Percentiles rank a stretch among this genome's conserved stretches.
Evolutionary conservation across 352 stramenopile species (phyloP).

Genomic region (Globisporangium alternatum): DNA sequence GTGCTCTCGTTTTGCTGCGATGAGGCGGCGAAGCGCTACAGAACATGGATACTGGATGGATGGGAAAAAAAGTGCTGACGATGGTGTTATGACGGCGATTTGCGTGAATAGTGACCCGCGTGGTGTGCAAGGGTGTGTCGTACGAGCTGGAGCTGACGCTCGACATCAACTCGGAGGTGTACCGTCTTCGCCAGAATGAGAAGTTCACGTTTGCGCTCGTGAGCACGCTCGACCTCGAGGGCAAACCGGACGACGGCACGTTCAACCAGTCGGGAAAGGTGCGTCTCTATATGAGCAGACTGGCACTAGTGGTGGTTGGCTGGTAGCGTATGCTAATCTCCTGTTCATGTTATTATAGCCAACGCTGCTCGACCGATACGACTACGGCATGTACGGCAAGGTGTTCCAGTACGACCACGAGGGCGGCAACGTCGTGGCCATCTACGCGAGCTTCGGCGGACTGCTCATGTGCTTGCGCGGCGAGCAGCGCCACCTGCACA

Average conservation of each 20-base stretch:
- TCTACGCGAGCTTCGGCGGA: conserved; percentile 96
- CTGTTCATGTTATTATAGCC: conserved; percentile 29
- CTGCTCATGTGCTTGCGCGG: conserved; percentile 97
- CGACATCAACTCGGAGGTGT: conserved; percentile 98
- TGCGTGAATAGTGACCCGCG: conserved; percentile 84
- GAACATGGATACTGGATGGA: not conserved
- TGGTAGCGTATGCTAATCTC: not conserved
- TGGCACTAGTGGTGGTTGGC: not conserved
- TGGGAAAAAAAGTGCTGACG: conserved; percentile 12
- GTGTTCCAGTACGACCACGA: conserved; percentile 97
- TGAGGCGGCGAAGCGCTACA: not conserved
- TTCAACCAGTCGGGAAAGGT: conserved; percentile 92
- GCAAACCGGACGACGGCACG: conserved; percentile 93
- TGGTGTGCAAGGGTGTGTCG: conserved; percentile 95
- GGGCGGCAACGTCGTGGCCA: conserved; percentile 91
- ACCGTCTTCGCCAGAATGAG: conserved; percentile 93
- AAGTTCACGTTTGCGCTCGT: conserved; percentile 96
- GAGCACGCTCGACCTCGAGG: conserved; percentile 95
- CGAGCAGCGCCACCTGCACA: conserved; percentile 95
- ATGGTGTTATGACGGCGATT: not conserved
- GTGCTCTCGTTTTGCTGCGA: not conserved
- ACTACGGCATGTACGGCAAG: conserved; percentile 99
- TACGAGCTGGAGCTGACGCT: conserved; percentile 97
- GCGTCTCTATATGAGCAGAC: conserved; percentile 2
- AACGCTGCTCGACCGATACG: conserved; percentile 96